These are phyloP conservation scores for Salix brachista DNA, from an alignment of 345 rosid species.

Conservation along the genomic window DNA sequence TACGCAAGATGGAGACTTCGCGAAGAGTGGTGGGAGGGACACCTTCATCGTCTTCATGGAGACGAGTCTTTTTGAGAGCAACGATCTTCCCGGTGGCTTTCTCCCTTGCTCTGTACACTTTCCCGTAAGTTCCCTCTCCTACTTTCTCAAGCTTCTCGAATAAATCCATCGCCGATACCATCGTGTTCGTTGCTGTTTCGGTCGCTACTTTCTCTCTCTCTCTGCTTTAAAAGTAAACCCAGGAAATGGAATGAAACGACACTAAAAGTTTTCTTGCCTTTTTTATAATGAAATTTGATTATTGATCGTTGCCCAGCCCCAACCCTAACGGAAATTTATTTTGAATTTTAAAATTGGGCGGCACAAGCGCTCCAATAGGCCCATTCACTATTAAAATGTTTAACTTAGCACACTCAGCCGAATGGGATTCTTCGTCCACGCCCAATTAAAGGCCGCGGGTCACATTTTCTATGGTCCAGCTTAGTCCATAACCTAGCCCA, in stretches of 20 bases:
- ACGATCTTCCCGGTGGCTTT: conserved; percentile 86
- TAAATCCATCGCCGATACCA: conserved; percentile 68
- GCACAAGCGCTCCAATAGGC: not conserved
- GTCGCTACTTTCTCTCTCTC: not conserved
- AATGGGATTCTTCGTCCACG: not conserved
- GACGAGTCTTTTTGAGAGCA: conserved; percentile 97
- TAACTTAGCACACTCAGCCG: too few relatives aligned
- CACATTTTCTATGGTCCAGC: not conserved
- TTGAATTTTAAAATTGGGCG: conserved; percentile 2
- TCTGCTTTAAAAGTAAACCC: not conserved
- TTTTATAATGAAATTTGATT: not conserved
- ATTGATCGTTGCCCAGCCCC: not conserved
- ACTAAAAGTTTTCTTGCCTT: not conserved
- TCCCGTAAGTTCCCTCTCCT: conserved; percentile 97
- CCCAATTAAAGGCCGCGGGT: not conserved
- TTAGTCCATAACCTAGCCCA: too few relatives aligned
- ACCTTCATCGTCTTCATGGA: conserved; percentile 95
- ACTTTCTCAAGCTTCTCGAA: conserved; percentile 98
- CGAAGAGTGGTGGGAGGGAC: conserved; percentile 99
- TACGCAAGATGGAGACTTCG: conserved; percentile 93
- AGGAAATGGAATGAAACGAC: not conserved
- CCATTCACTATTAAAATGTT: too few relatives aligned
- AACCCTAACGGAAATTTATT: conserved; percentile 1
- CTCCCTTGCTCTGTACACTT: conserved; percentile 94
- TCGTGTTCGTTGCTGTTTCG: not conserved